Evolutionary conservation across 23 red algal species (phyloP).

Genomic region (Pyropia yezoensis): DNA sequence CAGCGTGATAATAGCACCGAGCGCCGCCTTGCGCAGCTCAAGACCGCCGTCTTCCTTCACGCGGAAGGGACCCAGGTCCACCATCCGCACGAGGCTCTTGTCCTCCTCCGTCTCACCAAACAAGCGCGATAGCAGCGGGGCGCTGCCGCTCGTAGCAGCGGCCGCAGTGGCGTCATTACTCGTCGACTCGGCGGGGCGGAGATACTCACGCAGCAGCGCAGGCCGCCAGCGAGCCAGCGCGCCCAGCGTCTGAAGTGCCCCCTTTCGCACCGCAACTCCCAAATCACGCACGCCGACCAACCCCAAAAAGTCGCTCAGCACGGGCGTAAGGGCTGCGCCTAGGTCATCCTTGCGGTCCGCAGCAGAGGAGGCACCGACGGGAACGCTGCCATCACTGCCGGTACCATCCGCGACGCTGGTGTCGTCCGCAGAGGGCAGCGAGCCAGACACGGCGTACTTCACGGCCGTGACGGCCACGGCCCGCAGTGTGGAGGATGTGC

Average conservation of each 20-base stretch:
- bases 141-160: too few relatives aligned
- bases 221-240: conserved; percentile 50
- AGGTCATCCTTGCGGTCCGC: conserved; percentile 8
- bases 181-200: background rate
- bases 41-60: conserved; percentile 74
- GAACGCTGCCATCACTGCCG: too few relatives aligned
- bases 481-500: conserved; percentile 13
- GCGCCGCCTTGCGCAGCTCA: conserved; percentile 64
- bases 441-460: conserved; percentile 26
- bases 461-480: conserved; percentile 31
- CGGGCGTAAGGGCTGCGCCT: background rate
- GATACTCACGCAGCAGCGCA: conserved; percentile 32
- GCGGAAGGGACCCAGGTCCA: conserved; percentile 85
- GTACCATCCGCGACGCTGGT: too few relatives aligned
- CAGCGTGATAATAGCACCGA: conserved; percentile 43
- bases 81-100: conserved; percentile 48
- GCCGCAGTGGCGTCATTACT: too few relatives aligned
- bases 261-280: conserved; percentile 40
- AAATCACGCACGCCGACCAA: conserved; percentile 28
- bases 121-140: conserved; percentile 21
- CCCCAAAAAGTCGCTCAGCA: conserved; percentile 21
- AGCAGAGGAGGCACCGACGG: background rate
- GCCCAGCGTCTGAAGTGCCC: conserved; percentile 39
- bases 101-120: conserved; percentile 32
- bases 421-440: too few relatives aligned